These are phyloP conservation scores for Naganishia friedmannii DNA, from an alignment of 768 basidiomycete species.

Conservation along the genomic window DNA sequence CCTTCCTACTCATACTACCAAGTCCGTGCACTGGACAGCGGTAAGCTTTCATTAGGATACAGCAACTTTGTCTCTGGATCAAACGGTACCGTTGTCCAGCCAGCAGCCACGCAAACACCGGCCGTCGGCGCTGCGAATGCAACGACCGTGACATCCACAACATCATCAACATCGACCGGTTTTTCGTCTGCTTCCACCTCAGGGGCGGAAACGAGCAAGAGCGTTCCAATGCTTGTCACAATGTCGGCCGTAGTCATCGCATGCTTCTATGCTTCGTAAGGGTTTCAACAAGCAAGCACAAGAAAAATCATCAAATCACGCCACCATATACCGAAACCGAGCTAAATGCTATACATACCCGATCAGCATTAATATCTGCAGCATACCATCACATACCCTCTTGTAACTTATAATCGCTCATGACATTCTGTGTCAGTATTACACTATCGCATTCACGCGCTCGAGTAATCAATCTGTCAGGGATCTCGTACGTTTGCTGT, in stretches of 20 bases:
- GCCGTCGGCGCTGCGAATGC: constrained; percentile 13
- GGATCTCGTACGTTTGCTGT: too few species aligned
- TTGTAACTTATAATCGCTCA: background rate
- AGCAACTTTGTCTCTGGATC: constrained; percentile 11
- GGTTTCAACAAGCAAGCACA: background rate
- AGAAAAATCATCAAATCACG: background rate
- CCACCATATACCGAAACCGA: background rate
- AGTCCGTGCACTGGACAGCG: constrained; percentile 20
- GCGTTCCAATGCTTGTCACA: background rate
- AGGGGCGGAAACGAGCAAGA: background rate
- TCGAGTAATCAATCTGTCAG: background rate
- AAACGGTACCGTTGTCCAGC: background rate
- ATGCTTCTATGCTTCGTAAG: background rate
- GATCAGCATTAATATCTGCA: background rate
- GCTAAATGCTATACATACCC: background rate
- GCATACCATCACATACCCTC: background rate
- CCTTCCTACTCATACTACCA: constrained; percentile 24
- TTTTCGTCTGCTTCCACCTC: constrained; percentile 8
- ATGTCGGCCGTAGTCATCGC: background rate
- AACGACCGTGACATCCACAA: background rate
- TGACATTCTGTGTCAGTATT: background rate
- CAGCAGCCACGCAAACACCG: background rate
- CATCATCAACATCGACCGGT: background rate
- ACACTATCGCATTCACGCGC: background rate
- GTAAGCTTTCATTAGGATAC: background rate